These are phyloP conservation scores for Basidiobolus meristosporus DNA, from an alignment of 371 early-diverging fungal genomes.

Conservation along the genomic window DNA sequence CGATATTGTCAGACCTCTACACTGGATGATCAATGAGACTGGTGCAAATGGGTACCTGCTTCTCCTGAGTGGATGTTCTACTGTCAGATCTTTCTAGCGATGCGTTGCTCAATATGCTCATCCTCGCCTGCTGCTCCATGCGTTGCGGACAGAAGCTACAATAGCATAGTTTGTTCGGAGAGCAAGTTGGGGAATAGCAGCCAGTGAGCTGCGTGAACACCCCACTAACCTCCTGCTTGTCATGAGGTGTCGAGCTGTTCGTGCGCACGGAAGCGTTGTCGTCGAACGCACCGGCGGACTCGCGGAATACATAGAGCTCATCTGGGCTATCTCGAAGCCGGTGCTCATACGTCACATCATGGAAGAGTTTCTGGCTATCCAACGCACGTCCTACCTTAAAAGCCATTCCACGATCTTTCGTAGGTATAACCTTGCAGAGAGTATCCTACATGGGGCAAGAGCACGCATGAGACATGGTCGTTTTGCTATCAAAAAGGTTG, in stretches of 20 bases:
- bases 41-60: neutral
- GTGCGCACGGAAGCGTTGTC: slow-evolving; percentile 7
- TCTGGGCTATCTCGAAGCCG: slow-evolving; percentile 55
- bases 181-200: slow-evolving; percentile 84
- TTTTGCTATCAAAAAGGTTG: neutral
- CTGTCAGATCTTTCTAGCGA: neutral
- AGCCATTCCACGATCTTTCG: slow-evolving; percentile 70
- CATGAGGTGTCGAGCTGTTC: slow-evolving; percentile 4
- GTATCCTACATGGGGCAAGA: slow-evolving; percentile 59
- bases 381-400: slow-evolving; percentile 68
- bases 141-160: slow-evolving; percentile 63
- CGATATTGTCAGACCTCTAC: too few relatives aligned
- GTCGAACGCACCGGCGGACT: slow-evolving; percentile 8
- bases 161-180: slow-evolving; percentile 61
- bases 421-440: slow-evolving; percentile 43
- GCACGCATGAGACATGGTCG: too few relatives aligned
- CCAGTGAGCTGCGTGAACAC: slow-evolving; percentile 71
- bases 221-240: slow-evolving; percentile 32
- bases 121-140: slow-evolving; percentile 21
- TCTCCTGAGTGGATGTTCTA: slow-evolving; percentile 1
- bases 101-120: neutral
- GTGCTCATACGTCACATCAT: slow-evolving; percentile 72
- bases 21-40: neutral
- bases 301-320: slow-evolving; percentile 61
- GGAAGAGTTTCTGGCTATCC: slow-evolving; percentile 72